Base-by-base conservation (phyloP, 2,329 filamentous ascomycete genomes). In the Colletotrichum chlorophyti region DNA sequence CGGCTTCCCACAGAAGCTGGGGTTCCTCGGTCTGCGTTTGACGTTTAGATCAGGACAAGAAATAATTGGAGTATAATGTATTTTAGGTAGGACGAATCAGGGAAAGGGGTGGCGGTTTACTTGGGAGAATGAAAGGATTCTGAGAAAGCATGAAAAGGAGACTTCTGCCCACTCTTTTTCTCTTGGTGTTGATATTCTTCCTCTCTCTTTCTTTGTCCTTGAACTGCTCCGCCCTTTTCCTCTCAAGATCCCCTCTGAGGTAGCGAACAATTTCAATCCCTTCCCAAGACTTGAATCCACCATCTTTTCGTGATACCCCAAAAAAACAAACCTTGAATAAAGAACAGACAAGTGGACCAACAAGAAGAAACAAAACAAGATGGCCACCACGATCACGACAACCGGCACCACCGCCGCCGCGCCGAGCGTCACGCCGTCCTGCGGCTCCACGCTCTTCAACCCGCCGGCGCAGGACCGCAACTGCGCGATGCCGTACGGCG, bases 391-490 rank as follows among this genome's bases (percentile, higher is more conserved):
- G 35, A 24, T 43, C 17, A 17, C 54, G 19, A n/a, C 55, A 17
- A 26, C 41, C 17, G 27, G 23, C 26, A 32, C 23, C 10, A 26
- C 53, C 37, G 38, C 43, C 51, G 23, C 55, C 55, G 27, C 41
- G 2, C 31, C 48, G 17, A 32, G 19, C 12, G 7, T 32, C 14
- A n/a, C 46, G 4, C 15, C 51, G 5, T 42, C 40, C 38, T 59
- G 57, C 43, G 26, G 37, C 43, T 31, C 42, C 54, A 69, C 63
- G 51, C 65, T 76, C 60, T 82, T 73, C 68, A 64, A 77, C 55
- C 74, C 78, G 34, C 80, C 80, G 14, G 69, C 70, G 32, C 64
- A 67, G 19, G 79, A 83, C 58, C 68, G 72, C 14, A 75, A 74
- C 35, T 83, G 81, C 66, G 81, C 72, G 3, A 69, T 80, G 46